These are phyloP conservation scores for Yamadazyma buinensis DNA, from an alignment of 1,139 yeast species.

Conservation along the genomic window DNA sequence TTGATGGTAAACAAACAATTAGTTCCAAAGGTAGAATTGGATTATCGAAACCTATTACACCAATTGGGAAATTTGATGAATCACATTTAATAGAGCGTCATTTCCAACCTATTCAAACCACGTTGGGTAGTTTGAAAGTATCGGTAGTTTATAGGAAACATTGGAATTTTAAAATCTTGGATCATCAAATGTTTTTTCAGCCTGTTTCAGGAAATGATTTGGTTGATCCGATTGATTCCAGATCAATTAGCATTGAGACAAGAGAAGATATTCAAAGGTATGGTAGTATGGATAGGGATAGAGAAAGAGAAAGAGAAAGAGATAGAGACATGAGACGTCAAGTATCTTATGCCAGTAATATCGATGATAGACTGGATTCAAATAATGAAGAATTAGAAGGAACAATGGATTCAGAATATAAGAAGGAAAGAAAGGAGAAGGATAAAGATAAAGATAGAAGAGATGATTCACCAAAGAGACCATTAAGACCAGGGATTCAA, in stretches of 20 bases:
- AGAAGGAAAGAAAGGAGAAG: neutral
- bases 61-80: constrained; percentile 37
- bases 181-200: constrained; percentile 51
- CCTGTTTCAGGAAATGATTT: neutral
- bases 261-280: constrained; percentile 50
- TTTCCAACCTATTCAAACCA: constrained; percentile 69
- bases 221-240: too few relatives aligned
- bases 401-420: neutral
- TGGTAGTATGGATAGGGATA: neutral
- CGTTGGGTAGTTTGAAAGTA: constrained; percentile 67
- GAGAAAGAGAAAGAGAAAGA: neutral
- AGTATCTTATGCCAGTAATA: neutral
- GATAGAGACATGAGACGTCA: neutral
- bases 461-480: constrained; percentile 13
- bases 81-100: constrained; percentile 57
- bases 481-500: constrained; percentile 39
- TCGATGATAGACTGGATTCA: neutral
- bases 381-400: neutral
- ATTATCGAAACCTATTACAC: constrained; percentile 63
- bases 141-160: constrained; percentile 79
- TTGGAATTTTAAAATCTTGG: constrained; percentile 62
- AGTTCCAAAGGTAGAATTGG: constrained; percentile 84
- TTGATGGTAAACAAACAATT: constrained; percentile 77
- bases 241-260: constrained; percentile 21
- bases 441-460: constrained; percentile 4